phyloP scores from a whole-genome alignment of 106 monocot genomes.

The Dendrobium nobile region DNA sequence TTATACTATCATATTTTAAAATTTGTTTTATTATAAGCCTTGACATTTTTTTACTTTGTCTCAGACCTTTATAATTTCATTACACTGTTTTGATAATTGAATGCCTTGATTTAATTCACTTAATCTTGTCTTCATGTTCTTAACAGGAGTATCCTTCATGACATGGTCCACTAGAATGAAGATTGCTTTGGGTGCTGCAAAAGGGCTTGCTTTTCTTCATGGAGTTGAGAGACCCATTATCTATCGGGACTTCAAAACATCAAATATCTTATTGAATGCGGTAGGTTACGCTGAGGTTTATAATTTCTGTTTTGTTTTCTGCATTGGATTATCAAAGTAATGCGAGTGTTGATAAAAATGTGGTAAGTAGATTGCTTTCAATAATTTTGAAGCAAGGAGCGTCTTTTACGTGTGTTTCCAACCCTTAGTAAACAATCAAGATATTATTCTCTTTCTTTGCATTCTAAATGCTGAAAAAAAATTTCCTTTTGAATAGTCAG shows the following conservation, averaged over 20 bases:
- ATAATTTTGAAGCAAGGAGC: no score
- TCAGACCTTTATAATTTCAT: neutral
- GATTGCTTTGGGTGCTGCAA: constrained; percentile 60
- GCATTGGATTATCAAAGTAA: neutral
- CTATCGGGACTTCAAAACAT: constrained; percentile 72
- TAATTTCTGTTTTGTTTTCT: neutral
- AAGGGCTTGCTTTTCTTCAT: constrained; percentile 69
- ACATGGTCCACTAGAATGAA: constrained; percentile 63
- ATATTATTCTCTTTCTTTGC: no score
- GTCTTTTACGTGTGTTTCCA: no score
- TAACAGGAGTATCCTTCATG: constrained; percentile 60
- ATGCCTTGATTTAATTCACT: neutral
- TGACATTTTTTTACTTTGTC: neutral
- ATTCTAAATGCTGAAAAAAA: no score
- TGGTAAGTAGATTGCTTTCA: no score
- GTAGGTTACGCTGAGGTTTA: constrained; percentile 14
- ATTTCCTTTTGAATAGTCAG: no score
- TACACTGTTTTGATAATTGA: neutral
- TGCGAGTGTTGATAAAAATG: no score
- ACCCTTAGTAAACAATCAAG: no score
- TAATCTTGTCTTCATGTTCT: constrained; percentile 8
- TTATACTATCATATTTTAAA: neutral
- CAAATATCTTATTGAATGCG: constrained; percentile 62
- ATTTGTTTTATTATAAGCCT: neutral
- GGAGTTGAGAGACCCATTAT: constrained; percentile 53